Conservation (phyloP, 768 basidiomycete species). For the Leucocoprinus sp. region DNA sequence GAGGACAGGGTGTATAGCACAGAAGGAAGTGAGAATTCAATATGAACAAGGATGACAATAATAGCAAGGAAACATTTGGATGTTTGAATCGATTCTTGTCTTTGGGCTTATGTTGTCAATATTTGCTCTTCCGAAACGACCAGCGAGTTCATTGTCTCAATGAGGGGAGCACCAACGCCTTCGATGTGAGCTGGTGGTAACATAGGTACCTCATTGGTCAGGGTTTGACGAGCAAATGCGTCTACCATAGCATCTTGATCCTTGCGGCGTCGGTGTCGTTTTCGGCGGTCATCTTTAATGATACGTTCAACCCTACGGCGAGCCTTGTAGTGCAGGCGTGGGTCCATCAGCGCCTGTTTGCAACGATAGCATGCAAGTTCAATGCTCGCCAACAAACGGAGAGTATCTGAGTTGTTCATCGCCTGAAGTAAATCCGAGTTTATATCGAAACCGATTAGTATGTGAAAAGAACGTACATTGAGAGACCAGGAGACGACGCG, state of each 20-base stretch:
- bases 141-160: slow-evolving; percentile 9
- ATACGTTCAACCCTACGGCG: slow-evolving; percentile 68
- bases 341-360: slow-evolving; percentile 59
- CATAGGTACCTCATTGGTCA: slow-evolving; percentile 22
- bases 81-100: slow-evolving; percentile 5
- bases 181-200: not conserved
- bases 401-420: slow-evolving; percentile 74
- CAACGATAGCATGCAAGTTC: slow-evolving; percentile 79
- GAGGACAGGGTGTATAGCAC: slow-evolving; percentile 5
- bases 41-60: slow-evolving; percentile 14
- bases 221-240: slow-evolving; percentile 57
- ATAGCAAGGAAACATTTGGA: slow-evolving; percentile 13
- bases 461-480: slow-evolving; percentile 42
- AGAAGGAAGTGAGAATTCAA: slow-evolving; percentile 14
- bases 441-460: not conserved
- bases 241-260: slow-evolving; percentile 80
- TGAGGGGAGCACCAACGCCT: slow-evolving; percentile 2
- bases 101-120: slow-evolving; percentile 14
- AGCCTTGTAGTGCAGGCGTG: slow-evolving; percentile 52
- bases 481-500: slow-evolving; percentile 81
- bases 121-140: slow-evolving; percentile 8
- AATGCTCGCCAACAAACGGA: slow-evolving; percentile 74
- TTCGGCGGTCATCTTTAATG: slow-evolving; percentile 81
- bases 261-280: slow-evolving; percentile 72
- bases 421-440: slow-evolving; percentile 38